Percentiles rank a stretch among this genome's conserved stretches.
phyloP scores from a whole-genome alignment of 352 stramenopile genomes.

The Phytophthora uliginosa region DNA sequence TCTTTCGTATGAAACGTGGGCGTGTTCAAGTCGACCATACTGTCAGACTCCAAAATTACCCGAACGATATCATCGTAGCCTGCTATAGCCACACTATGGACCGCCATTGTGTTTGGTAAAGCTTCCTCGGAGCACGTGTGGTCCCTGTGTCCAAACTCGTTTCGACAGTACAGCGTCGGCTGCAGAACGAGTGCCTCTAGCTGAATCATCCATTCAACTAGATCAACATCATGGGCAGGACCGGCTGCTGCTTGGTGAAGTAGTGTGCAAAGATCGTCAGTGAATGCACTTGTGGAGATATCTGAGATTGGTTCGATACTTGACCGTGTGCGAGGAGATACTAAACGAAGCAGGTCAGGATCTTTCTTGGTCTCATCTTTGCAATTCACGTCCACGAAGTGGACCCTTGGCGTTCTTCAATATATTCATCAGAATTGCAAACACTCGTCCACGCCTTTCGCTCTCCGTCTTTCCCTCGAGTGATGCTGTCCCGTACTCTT shows the following conservation, averaged over 20 bases:
- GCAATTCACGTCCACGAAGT: not conserved
- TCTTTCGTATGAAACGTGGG: not conserved
- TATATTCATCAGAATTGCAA: not conserved
- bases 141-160: not conserved
- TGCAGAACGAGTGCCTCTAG: not conserved
- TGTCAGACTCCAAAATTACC: not conserved
- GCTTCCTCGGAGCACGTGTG: not conserved
- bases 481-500: not conserved
- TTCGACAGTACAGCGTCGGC: not conserved
- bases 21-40: not conserved
- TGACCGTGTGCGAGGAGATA: not conserved
- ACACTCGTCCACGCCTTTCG: not conserved
- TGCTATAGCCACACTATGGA: not conserved
- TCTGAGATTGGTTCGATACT: too few relatives aligned
- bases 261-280: not conserved
- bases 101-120: not conserved
- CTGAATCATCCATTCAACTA: constrained; percentile 1
- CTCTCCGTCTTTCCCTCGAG: not conserved
- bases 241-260: not conserved
- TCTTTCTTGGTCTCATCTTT: not conserved
- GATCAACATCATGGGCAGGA: not conserved
- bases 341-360: not conserved
- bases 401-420: not conserved
- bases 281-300: not conserved
- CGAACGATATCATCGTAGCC: not conserved